Percentiles rank a stretch among this genome's conserved stretches.
Conservation (phyloP, 257 asterid species). For the Vinca minor region DNA sequence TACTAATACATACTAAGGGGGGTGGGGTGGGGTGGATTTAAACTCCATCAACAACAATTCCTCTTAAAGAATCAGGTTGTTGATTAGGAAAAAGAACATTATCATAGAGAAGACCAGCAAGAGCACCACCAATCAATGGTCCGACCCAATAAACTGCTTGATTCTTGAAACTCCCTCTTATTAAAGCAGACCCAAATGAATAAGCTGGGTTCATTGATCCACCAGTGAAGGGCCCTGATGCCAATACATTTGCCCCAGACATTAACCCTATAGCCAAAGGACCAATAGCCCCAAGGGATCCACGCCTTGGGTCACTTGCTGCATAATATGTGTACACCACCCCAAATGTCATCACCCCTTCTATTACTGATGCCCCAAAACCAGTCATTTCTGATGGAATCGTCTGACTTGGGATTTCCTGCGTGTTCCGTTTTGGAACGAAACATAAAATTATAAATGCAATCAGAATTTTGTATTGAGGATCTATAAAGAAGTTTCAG, state of each 20-base stretch:
- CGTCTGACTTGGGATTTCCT: constrained; percentile 44
- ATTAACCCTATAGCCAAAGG: constrained; percentile 61
- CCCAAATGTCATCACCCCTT: constrained; percentile 66
- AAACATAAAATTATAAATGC: too few species aligned
- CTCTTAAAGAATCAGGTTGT: constrained; percentile 32
- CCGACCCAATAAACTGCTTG: constrained; percentile 87
- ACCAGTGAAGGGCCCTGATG: constrained; percentile 73
- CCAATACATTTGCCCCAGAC: constrained; percentile 68
- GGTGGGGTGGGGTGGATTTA: too few species aligned
- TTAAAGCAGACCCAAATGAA: constrained; percentile 57
- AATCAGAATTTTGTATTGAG: too few species aligned
- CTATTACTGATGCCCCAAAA: constrained; percentile 65
- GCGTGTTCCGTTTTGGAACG: too few species aligned
- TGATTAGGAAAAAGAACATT: constrained; percentile 50
- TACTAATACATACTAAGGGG: too few species aligned
- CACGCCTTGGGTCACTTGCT: constrained; percentile 49
- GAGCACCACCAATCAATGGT: constrained; percentile 65
- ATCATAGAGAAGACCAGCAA: constrained; percentile 60
- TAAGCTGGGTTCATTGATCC: constrained; percentile 84
- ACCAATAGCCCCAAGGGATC: constrained; percentile 44
- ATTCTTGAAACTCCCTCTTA: constrained; percentile 64
- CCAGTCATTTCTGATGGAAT: constrained; percentile 82
- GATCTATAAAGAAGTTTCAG: too few species aligned
- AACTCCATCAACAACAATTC: constrained; percentile 6
- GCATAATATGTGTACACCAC: constrained; percentile 67